Evolutionary conservation across 176 grass and related monocot genomes (phyloP).

Genomic region (Ensete glaucum): DNA sequence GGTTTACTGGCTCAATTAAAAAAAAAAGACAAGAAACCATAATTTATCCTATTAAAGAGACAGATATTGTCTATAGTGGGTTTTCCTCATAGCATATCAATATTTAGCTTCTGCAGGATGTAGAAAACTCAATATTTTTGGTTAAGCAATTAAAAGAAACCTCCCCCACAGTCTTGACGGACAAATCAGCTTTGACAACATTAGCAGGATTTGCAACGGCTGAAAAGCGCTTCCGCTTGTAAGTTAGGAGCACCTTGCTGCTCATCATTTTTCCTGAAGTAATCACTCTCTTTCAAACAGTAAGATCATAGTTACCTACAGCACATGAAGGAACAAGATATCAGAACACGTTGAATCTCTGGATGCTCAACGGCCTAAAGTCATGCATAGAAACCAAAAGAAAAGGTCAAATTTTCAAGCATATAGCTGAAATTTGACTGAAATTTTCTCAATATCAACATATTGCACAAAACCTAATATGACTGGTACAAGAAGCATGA

Average conservation of each 20-base stretch:
- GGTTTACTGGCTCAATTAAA: background rate
- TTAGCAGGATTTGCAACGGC: background rate
- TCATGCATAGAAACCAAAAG: background rate
- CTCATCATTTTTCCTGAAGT: background rate
- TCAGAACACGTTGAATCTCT: background rate
- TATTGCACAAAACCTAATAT: background rate
- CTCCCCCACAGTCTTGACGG: background rate
- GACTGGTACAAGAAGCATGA: background rate
- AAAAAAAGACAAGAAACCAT: background rate
- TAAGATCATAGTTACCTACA: background rate
- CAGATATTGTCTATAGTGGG: background rate
- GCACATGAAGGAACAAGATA: background rate
- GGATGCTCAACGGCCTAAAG: background rate
- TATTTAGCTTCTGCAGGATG: background rate
- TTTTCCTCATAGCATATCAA: background rate
- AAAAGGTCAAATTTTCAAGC: background rate
- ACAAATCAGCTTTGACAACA: background rate
- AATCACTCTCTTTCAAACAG: background rate
- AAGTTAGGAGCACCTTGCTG: background rate
- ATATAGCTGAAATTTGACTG: background rate
- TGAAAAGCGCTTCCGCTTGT: background rate
- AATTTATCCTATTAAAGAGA: background rate
- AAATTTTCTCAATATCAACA: background rate
- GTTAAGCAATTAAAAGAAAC: conserved; percentile 1
- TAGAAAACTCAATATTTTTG: background rate